These are phyloP conservation scores for Talaromyces albobiverticillius DNA, from an alignment of 2,329 filamentous ascomycete species.

Conservation along the genomic window DNA sequence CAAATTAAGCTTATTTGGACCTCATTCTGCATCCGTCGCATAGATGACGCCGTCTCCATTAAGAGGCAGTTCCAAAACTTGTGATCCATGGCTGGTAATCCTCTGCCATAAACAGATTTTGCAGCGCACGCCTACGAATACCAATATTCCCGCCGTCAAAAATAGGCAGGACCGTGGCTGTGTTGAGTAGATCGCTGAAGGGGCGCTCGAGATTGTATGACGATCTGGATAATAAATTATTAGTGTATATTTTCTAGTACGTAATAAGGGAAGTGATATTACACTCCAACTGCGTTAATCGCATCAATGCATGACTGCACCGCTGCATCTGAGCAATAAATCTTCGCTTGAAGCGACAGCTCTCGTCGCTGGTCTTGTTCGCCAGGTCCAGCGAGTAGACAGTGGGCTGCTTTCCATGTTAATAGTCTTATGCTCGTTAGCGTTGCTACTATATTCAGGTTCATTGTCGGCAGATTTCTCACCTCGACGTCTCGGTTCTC, in stretches of 20 bases:
- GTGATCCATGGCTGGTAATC: no score
- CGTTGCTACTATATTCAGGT: no score
- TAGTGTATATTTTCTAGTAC: no score
- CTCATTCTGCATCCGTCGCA: no score
- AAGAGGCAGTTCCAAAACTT: no score
- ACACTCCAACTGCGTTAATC: conserved; percentile 53
- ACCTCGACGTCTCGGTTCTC: conserved; percentile 48
- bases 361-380: conserved; percentile 46
- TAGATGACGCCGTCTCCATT: no score
- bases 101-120: conserved; percentile 19
- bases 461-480: no score
- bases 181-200: conserved; percentile 45
- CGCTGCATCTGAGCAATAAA: conserved; percentile 50
- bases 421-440: no score
- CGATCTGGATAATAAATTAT: conserved; percentile 22
- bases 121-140: conserved; percentile 48
- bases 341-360: conserved; percentile 50
- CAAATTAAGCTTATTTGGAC: no score
- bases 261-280: background rate
- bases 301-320: conserved; percentile 50
- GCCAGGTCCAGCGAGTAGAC: no score
- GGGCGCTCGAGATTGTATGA: conserved; percentile 43
- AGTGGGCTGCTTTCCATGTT: conserved; percentile 18
- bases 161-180: conserved; percentile 47
- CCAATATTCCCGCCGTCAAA: conserved; percentile 58